A percentile compares a stretch with the other conserved stretches of the same genome.
These are phyloP conservation scores for Apiotrichum brassicae DNA, from an alignment of 1,284 basidiomycete genomes.

Conservation along the genomic window DNA sequence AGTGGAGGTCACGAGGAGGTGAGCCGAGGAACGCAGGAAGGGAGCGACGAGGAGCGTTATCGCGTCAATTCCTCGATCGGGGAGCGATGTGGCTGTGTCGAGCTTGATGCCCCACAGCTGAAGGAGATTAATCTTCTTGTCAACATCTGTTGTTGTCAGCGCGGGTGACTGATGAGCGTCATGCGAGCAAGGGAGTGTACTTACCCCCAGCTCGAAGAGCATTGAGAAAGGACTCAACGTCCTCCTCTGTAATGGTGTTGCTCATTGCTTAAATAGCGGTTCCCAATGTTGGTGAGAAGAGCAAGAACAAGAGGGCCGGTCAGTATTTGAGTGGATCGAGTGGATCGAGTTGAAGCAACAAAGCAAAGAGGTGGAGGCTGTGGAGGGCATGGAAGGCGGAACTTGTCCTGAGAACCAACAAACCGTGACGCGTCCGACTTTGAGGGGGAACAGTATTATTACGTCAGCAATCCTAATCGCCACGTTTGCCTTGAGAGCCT, in stretches of 20 bases:
- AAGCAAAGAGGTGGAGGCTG: too few relatives aligned
- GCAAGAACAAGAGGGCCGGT: too few relatives aligned
- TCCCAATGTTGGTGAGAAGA: too few relatives aligned
- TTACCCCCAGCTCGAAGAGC: constrained; percentile 35
- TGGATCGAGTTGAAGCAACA: too few relatives aligned
- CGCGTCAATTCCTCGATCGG: constrained; percentile 33
- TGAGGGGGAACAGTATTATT: too few relatives aligned
- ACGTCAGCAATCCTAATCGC: too few relatives aligned
- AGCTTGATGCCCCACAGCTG: constrained; percentile 41
- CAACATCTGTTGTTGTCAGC: constrained; percentile 24
- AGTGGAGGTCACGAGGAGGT: constrained; percentile 34
- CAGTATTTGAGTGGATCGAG: too few relatives aligned
- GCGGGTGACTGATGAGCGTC: neutral
- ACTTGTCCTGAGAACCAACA: too few relatives aligned
- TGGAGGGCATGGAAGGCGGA: too few relatives aligned
- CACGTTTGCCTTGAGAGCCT: too few relatives aligned
- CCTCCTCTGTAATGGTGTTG: constrained; percentile 23
- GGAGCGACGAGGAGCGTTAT: constrained; percentile 33
- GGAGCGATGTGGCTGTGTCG: constrained; percentile 30
- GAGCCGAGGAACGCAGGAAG: constrained; percentile 31
- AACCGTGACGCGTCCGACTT: too few relatives aligned
- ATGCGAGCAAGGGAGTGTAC: neutral
- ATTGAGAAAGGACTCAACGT: constrained; percentile 31
- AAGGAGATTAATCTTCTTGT: constrained; percentile 43
- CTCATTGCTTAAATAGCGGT: too few relatives aligned